These are phyloP conservation scores for Psilocybe cyanescens DNA, from an alignment of 768 basidiomycete species.

Conservation along the genomic window DNA sequence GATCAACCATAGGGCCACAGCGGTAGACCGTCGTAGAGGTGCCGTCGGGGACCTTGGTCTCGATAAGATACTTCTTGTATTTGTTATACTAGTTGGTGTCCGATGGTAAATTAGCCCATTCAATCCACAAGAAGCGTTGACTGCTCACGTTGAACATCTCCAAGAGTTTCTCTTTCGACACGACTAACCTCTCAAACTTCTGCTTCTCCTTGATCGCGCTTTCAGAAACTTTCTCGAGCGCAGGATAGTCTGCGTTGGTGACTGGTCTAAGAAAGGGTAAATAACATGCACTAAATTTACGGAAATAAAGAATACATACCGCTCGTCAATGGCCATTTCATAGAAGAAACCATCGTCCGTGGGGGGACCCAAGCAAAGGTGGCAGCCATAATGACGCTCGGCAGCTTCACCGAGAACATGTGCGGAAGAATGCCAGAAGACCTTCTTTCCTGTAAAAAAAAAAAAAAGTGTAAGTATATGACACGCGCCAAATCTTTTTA, in stretches of 20 bases:
- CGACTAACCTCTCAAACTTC: conserved; percentile 91
- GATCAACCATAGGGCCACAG: conserved; percentile 97
- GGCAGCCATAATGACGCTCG: conserved; percentile 96
- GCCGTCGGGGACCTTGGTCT: conserved; percentile 95
- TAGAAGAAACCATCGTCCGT: conserved; percentile 99
- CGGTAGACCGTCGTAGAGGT: conserved; percentile 97
- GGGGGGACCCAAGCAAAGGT: conserved; percentile 95
- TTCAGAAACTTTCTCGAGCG: conserved; percentile 88
- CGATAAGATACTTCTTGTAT: conserved; percentile 95
- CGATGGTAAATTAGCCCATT: background rate
- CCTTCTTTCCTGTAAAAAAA: conserved; percentile 80
- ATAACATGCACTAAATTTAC: background rate
- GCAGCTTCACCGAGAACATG: conserved; percentile 97
- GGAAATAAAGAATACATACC: conserved; percentile 42
- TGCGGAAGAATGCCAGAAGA: conserved; percentile 99
- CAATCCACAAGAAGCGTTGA: conserved; percentile 6
- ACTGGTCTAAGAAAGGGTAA: conserved; percentile 58
- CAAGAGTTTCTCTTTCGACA: conserved; percentile 92
- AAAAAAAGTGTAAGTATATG: background rate
- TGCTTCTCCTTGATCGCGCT: conserved; percentile 94
- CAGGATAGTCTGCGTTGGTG: conserved; percentile 80
- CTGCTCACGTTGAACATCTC: conserved; percentile 90
- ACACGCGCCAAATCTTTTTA: background rate
- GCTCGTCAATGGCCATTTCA: conserved; percentile 91
- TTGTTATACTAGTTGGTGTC: conserved; percentile 82